These are phyloP conservation scores for Cercis canadensis DNA, from an alignment of 306 rosid genomes.

Conservation along the genomic window DNA sequence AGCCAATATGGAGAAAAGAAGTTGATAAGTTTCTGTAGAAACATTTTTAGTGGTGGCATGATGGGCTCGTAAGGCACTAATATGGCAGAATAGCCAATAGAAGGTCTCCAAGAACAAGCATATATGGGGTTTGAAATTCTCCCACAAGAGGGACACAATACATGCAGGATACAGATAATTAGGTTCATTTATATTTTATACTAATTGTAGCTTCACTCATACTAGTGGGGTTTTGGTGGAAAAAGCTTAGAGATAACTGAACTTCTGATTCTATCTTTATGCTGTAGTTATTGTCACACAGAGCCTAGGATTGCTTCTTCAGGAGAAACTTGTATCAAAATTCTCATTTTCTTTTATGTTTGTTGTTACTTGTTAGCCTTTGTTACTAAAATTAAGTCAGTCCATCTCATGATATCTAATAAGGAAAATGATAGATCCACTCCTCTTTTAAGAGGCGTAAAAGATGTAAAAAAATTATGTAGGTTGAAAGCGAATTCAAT, in stretches of 20 bases:
- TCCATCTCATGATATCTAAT: not conserved
- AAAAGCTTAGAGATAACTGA: constrained; percentile 58
- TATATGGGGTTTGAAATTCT: constrained; percentile 35
- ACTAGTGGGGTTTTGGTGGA: constrained; percentile 30
- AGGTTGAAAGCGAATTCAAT: no score
- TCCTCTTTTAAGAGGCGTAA: no score
- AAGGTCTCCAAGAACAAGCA: constrained; percentile 32
- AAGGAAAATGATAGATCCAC: not conserved
- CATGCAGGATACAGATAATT: constrained; percentile 19
- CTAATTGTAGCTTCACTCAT: not conserved
- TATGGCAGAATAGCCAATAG: constrained; percentile 19
- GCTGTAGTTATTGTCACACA: constrained; percentile 49
- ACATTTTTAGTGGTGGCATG: constrained; percentile 28
- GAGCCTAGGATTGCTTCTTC: constrained; percentile 56
- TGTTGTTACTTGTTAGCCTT: constrained; percentile 17
- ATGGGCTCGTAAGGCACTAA: constrained; percentile 22
- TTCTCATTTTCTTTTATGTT: constrained; percentile 31
- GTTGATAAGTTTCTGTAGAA: constrained; percentile 24
- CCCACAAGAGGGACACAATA: constrained; percentile 23
- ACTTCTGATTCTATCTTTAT: constrained; percentile 37
- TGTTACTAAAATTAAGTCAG: constrained; percentile 5
- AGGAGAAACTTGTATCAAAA: constrained; percentile 50
- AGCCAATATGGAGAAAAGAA: constrained; percentile 37
- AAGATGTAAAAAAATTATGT: no score
- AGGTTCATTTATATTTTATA: constrained; percentile 21